Conservation (phyloP, 2,329 filamentous ascomycete genomes). For the Aureobasidium sp. region DNA sequence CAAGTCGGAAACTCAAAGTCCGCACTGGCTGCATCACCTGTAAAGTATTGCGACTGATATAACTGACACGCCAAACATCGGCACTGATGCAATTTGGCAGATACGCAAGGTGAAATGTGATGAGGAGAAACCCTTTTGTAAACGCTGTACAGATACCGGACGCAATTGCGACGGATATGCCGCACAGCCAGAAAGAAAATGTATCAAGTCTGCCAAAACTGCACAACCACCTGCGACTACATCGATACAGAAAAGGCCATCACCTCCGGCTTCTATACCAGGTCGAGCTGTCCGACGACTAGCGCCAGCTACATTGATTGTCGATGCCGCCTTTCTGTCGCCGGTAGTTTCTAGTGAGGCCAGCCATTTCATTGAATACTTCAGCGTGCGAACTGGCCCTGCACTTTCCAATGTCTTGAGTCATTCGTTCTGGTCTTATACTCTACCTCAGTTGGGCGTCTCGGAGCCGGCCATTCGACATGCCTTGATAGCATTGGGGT, state of each 20-base stretch:
- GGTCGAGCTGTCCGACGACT: background rate
- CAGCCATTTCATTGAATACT: slow-evolving; percentile 21
- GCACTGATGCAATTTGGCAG: slow-evolving; percentile 26
- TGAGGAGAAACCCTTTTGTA: slow-evolving; percentile 47
- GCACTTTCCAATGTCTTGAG: slow-evolving; percentile 22
- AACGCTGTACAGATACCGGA: slow-evolving; percentile 49
- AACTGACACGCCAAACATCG: background rate
- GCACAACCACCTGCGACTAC: background rate
- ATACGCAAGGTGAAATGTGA: slow-evolving; percentile 53
- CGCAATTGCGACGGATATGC: slow-evolving; percentile 52
- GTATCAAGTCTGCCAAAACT: background rate
- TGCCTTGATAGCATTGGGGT: slow-evolving; percentile 28
- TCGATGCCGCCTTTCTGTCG: background rate
- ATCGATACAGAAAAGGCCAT: background rate
- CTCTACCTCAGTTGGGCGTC: slow-evolving; percentile 27
- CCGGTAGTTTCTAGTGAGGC: background rate
- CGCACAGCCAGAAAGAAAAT: background rate
- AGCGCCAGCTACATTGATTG: background rate
- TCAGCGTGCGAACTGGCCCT: slow-evolving; percentile 21
- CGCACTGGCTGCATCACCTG: slow-evolving; percentile 49
- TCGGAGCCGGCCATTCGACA: slow-evolving; percentile 27
- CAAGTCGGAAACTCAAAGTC: slow-evolving; percentile 10
- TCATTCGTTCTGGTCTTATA: slow-evolving; percentile 25
- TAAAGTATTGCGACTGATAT: slow-evolving; percentile 36
- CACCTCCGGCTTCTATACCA: background rate